A percentile compares a stretch with the other conserved stretches of the same genome.
phyloP scores from a whole-genome alignment of 140 eudicot species.

The Senecio squalidus region DNA sequence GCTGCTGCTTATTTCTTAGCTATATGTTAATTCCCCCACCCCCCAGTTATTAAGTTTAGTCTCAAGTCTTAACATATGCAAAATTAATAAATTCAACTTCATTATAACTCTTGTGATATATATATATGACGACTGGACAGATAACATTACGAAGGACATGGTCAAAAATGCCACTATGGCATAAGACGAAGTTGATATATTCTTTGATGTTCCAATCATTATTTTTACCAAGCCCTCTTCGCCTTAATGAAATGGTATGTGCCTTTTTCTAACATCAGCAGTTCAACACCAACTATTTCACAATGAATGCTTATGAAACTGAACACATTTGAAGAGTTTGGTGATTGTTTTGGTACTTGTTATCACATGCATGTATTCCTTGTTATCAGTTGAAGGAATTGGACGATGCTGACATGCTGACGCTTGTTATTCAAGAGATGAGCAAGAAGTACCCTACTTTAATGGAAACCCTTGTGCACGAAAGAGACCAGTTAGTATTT shows the following conservation, averaged over 20 bases:
- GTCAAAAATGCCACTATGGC: conserved; percentile 97
- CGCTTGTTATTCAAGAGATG: conserved; percentile 90
- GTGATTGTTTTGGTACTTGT: background rate
- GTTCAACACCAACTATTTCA: background rate
- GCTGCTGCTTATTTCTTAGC: too few relatives aligned
- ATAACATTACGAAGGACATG: conserved; percentile 82
- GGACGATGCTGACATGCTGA: conserved; percentile 89
- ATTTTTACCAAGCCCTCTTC: conserved; percentile 71
- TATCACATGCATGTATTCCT: conserved; percentile 14
- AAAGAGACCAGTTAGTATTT: conserved; percentile 79
- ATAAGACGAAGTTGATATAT: conserved; percentile 67
- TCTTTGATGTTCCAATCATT: conserved; percentile 75
- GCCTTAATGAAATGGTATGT: conserved; percentile 61
- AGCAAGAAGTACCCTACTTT: conserved; percentile 87
- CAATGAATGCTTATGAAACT: background rate
- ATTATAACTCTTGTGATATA: background rate
- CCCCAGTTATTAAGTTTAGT: too few relatives aligned
- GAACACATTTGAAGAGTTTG: background rate
- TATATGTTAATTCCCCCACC: too few relatives aligned
- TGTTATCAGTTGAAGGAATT: conserved; percentile 80
- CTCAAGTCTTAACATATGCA: background rate
- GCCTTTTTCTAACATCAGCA: conserved; percentile 2
- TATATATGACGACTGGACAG: conserved; percentile 29
- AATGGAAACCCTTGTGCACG: conserved; percentile 93
- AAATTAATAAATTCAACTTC: background rate